Base-by-base conservation (phyloP, 768 basidiomycete species). In the Tylopilus plumbeoviolaceoides region DNA sequence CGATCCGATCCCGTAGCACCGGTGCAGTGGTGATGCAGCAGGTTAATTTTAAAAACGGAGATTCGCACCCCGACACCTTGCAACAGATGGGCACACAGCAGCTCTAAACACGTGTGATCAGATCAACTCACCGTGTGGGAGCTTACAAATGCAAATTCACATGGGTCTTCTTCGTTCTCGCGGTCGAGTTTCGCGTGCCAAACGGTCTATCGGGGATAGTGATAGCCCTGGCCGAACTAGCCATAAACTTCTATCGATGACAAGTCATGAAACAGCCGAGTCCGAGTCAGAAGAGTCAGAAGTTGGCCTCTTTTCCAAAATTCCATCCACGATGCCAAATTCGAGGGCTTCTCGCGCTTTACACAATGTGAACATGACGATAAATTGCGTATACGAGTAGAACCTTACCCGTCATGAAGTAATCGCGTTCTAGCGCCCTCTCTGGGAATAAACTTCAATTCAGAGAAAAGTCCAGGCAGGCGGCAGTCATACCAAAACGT, bases 251-350 rank as follows among this genome's bases (percentile, higher is more conserved):
- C 42, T 56, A 67, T 47, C 41, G 50, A 44, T 21, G 25, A 44
- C 39, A 50, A 36, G 23, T 66, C 53, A 68, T 50, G 63, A 56
- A 56, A 53, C 42, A 17, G 60, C 44, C 36, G 55, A 47, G 44
- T 63, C 68, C 44, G 51, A 64, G 50, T 84, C 83, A 44, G 78
- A 67, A 64, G 51, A 64, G 50, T 84, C 83, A 44, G 78, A 67
- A 64, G 75, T 74, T 46, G 87, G 87, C 53, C 88, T 76, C 64
- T 80, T 87, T 70, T 92, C 87, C 50, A 97, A 78, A 60, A 98
- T 90, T 50, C 87, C 88, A 72, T 98, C 94, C 47, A 97, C 89
- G 50, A 98, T 89, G 38, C 94, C 94, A 70, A 98, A 98, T 33
- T 84, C 79, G 58, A 91, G 75, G 12, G 93, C 92, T 78, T 95